These are phyloP conservation scores for Plasmodium fragile DNA, from an alignment of 169 alveolate species.

Conservation along the genomic window DNA sequence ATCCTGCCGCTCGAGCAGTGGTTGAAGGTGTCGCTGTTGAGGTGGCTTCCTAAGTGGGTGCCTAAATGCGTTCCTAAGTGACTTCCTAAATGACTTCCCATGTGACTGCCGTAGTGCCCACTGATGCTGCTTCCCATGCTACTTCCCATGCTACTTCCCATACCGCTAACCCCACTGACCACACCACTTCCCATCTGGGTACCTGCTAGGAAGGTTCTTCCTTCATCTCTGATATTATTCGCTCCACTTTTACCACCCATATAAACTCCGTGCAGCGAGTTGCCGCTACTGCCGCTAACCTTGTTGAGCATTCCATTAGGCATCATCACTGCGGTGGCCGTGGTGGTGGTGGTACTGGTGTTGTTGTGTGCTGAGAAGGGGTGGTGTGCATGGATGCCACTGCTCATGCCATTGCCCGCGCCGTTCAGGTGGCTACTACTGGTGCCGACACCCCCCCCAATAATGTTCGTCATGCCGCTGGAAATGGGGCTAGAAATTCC, in stretches of 20 bases:
- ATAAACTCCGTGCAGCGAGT: neutral
- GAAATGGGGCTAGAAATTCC: neutral
- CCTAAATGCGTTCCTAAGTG: neutral
- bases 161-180: neutral
- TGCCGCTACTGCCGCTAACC: neutral
- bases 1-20: neutral
- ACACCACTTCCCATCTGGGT: neutral
- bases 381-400: neutral
- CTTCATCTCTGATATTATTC: neutral
- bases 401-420: neutral
- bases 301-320: neutral
- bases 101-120: neutral
- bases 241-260: neutral
- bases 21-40: constrained; percentile 2
- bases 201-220: neutral
- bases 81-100: neutral
- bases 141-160: too few relatives aligned
- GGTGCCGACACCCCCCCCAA: neutral
- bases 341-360: neutral
- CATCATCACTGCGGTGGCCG: constrained; percentile 9
- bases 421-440: neutral
- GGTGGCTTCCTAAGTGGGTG: neutral
- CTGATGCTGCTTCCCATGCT: neutral
- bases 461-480: neutral
- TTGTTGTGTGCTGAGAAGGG: neutral